phyloP scores from a whole-genome alignment of 2,329 filamentous ascomycete genomes.

The Epichloe uncinata region DNA sequence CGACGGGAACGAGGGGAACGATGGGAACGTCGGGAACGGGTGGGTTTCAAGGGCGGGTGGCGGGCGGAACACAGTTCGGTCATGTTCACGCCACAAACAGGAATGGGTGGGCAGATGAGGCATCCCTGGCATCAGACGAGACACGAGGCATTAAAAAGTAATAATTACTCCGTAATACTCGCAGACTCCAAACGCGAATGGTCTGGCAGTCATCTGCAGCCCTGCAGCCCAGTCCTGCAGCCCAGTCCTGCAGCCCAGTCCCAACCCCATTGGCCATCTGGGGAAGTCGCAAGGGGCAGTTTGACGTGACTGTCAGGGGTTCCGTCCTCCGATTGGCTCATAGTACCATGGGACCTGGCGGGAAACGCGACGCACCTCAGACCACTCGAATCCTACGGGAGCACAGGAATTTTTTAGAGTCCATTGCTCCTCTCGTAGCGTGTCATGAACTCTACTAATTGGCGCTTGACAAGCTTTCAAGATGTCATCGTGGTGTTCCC shows the following conservation, averaged over 20 bases:
- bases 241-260: background rate
- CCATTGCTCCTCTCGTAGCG: background rate
- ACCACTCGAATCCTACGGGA: background rate
- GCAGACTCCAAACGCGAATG: too few species aligned
- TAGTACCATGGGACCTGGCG: background rate
- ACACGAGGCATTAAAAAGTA: too few species aligned
- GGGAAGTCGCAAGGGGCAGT: background rate
- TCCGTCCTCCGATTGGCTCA: background rate
- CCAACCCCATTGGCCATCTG: background rate
- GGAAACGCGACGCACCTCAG: background rate
- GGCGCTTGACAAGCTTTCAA: background rate
- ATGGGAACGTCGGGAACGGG: background rate
- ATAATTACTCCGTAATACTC: too few species aligned
- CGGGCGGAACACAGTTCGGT: background rate
- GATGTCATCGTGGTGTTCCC: too few species aligned
- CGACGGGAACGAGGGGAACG: background rate
- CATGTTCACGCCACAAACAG: background rate
- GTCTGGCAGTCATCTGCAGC: background rate
- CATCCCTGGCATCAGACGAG: too few species aligned
- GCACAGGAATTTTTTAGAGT: background rate
- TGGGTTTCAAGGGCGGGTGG: background rate
- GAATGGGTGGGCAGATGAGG: background rate
- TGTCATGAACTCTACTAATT: background rate
- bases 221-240: too few species aligned
- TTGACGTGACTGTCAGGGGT: background rate